Conservation (phyloP, 2,329 filamentous ascomycete species). For the Phyllosticta capitalensis region DNA sequence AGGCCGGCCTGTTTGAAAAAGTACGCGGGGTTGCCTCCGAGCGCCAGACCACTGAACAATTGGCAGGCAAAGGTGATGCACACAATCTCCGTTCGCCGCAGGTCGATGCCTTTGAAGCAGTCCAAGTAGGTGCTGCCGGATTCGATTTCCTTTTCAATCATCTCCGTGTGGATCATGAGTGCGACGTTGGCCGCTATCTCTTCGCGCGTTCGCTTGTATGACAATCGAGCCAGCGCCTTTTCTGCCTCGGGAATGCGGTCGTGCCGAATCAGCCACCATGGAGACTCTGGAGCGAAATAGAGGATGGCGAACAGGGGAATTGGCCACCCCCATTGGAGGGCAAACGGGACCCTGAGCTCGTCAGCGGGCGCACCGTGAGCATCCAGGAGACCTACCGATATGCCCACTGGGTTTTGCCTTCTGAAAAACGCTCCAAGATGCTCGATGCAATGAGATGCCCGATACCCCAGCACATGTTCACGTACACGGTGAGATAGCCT, state of each 20-base stretch:
- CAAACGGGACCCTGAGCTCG: constrained; percentile 47
- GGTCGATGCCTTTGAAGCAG: constrained; percentile 69
- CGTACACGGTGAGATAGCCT: constrained; percentile 47
- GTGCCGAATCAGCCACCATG: constrained; percentile 63
- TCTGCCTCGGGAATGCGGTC: constrained; percentile 56
- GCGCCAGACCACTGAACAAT: constrained; percentile 33
- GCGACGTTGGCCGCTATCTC: constrained; percentile 50
- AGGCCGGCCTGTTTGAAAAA: constrained; percentile 40
- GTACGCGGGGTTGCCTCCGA: constrained; percentile 37
- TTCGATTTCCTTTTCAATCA: constrained; percentile 61
- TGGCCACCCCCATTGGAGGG: constrained; percentile 68
- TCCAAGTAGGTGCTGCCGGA: constrained; percentile 68
- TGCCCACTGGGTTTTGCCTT: constrained; percentile 55
- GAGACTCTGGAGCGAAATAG: constrained; percentile 57
- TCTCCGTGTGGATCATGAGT: constrained; percentile 85
- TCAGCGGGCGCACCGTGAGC: not conserved
- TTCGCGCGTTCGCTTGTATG: constrained; percentile 36
- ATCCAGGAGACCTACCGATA: constrained; percentile 28
- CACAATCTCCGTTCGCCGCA: constrained; percentile 64
- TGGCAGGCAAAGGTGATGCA: constrained; percentile 40
- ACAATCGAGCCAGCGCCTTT: constrained; percentile 53
- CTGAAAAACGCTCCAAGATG: constrained; percentile 57
- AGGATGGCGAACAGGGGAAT: constrained; percentile 55
- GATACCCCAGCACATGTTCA: constrained; percentile 67
- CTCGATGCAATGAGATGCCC: constrained; percentile 64